Evolutionary conservation across 257 asterid species (phyloP).

Genomic region (Nicotiana attenuata): DNA sequence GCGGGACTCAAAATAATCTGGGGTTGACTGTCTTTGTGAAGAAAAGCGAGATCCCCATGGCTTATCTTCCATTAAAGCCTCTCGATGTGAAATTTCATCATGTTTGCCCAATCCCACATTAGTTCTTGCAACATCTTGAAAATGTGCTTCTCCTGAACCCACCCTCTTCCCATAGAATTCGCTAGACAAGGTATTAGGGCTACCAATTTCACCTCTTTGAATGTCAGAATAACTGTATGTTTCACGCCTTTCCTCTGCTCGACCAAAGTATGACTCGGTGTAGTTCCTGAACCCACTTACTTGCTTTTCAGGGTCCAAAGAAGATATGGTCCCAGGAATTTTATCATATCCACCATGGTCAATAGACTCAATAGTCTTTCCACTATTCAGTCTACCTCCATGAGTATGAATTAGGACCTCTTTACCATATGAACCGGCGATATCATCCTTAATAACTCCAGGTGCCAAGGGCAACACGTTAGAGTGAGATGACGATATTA

Average conservation of each 20-base stretch:
- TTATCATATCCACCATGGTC: conserved; percentile 29
- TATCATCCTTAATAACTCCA: conserved; percentile 23
- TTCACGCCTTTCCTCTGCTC: conserved; percentile 30
- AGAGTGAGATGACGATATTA: conserved; percentile 28
- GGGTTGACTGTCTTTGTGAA: conserved; percentile 18
- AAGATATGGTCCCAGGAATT: conserved; percentile 27
- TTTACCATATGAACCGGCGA: conserved; percentile 19
- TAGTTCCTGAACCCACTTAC: conserved; percentile 33
- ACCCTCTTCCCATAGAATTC: conserved; percentile 19
- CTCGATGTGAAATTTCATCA: conserved; percentile 33
- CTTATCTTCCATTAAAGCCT: conserved; percentile 26
- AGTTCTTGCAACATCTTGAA: conserved; percentile 27
- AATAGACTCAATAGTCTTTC: conserved; percentile 24
- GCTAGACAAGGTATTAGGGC: conserved; percentile 19
- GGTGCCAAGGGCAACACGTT: conserved; percentile 25
- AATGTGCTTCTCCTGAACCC: conserved; percentile 31
- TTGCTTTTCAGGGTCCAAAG: conserved; percentile 24
- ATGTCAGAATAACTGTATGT: conserved; percentile 27
- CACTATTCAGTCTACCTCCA: conserved; percentile 21
- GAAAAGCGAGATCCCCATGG: conserved; percentile 30
- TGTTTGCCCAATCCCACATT: conserved; percentile 14
- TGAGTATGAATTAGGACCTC: conserved; percentile 25
- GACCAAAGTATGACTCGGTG: conserved; percentile 30
- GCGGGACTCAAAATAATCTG: conserved; percentile 22
- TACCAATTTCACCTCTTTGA: conserved; percentile 17